Conservation (phyloP, 495 filamentous ascomycete species). For the Antarctomyces pellizariae region DNA sequence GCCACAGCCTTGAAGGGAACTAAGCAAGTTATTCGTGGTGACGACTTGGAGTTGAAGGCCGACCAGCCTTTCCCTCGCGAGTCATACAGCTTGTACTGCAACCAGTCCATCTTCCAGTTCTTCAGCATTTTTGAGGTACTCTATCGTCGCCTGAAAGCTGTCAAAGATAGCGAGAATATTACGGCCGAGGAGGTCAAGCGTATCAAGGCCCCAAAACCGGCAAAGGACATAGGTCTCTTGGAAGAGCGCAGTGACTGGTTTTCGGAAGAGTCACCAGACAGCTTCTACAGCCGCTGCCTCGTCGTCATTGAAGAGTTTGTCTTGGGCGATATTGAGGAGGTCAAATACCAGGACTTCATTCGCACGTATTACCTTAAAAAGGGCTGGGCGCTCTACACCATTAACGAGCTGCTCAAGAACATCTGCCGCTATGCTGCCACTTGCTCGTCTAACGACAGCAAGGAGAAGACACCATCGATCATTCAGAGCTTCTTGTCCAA, state of each 20-base stretch:
- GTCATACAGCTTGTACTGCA: conserved; percentile 69
- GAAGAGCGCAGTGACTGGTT: conserved; percentile 13
- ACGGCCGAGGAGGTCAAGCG: conserved; percentile 50
- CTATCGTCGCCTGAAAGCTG: conserved; percentile 55
- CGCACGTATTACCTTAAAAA: conserved; percentile 69
- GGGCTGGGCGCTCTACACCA: conserved; percentile 76
- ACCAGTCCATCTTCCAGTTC: conserved; percentile 77
- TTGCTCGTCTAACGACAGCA: conserved; percentile 57
- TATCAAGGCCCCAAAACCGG: conserved; percentile 47
- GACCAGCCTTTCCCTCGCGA: conserved; percentile 62
- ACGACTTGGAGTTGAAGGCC: conserved; percentile 41
- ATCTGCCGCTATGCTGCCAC: conserved; percentile 50
- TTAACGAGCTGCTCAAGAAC: conserved; percentile 59
- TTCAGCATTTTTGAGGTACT: conserved; percentile 76
- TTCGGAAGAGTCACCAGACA: conserved; percentile 3
- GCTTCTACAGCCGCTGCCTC: conserved; percentile 29
- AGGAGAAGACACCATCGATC: conserved; percentile 79
- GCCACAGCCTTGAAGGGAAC: conserved; percentile 22
- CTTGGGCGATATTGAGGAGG: conserved; percentile 54
- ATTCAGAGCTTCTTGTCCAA: conserved; percentile 62
- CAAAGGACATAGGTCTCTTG: conserved; percentile 49
- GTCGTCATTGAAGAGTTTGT: conserved; percentile 67
- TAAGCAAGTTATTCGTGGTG: conserved; percentile 13
- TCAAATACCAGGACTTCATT: conserved; percentile 66
- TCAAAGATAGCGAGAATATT: conserved; percentile 53